Evolutionary conservation across 2,329 filamentous ascomycete species (phyloP).

Genomic region (Sclerotinia trifoliorum): DNA sequence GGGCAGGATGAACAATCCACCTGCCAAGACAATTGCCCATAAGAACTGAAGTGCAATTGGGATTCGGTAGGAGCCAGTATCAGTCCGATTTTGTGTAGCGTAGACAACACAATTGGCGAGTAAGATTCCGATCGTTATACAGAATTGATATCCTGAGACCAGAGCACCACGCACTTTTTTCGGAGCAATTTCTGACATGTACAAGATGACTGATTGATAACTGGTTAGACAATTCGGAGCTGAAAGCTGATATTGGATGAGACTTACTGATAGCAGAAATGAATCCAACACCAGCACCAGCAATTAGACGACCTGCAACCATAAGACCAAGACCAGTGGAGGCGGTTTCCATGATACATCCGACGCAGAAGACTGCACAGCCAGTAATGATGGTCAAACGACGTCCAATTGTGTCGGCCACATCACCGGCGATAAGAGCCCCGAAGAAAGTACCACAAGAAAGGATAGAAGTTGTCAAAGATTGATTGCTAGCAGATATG

Average conservation of each 20-base stretch:
- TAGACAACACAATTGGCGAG: constrained; percentile 75
- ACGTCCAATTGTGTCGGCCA: constrained; percentile 72
- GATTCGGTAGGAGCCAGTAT: constrained; percentile 73
- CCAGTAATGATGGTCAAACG: constrained; percentile 63
- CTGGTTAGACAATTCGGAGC: constrained; percentile 54
- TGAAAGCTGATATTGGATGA: constrained; percentile 48
- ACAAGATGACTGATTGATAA: constrained; percentile 66
- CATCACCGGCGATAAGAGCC: constrained; percentile 72
- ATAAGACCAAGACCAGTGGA: constrained; percentile 47
- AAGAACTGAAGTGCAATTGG: constrained; percentile 77
- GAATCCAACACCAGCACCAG: constrained; percentile 77
- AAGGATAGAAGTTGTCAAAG: constrained; percentile 66
- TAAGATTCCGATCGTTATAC: constrained; percentile 75
- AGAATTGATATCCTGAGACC: constrained; percentile 80
- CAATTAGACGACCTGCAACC: constrained; percentile 67
- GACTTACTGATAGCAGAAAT: constrained; percentile 63
- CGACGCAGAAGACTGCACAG: constrained; percentile 67
- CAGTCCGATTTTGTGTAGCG: constrained; percentile 58
- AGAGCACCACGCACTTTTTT: constrained; percentile 75
- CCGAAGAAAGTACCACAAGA: constrained; percentile 79
- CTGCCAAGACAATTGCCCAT: constrained; percentile 73
- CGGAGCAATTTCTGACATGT: constrained; percentile 64
- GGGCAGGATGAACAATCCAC: constrained; percentile 72
- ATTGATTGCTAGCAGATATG: constrained; percentile 51
- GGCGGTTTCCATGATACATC: constrained; percentile 62